Percentiles rank a stretch among this genome's conserved stretches.
Evolutionary conservation across 352 stramenopile genomes (phyloP).

Genomic region (Phytophthora uliginosa): DNA sequence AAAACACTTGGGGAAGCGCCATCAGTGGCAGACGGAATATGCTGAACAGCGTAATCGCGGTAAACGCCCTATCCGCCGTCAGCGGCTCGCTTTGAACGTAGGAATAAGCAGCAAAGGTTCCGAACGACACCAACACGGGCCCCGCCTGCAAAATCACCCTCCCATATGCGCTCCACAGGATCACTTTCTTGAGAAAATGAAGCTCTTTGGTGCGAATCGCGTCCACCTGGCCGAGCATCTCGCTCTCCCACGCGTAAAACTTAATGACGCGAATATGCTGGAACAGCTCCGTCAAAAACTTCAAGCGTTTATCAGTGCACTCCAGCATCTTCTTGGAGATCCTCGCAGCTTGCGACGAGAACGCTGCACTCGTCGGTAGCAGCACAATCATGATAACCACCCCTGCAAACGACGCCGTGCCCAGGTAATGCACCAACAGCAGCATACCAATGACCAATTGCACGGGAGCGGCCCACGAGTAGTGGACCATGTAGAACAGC

Average conservation of each 20-base stretch:
- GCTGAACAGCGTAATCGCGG: constrained; percentile 97
- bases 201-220: constrained; percentile 61
- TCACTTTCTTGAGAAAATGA: constrained; percentile 52
- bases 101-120: constrained; percentile 71
- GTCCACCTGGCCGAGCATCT: constrained; percentile 63
- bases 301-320: constrained; percentile 64
- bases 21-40: constrained; percentile 97
- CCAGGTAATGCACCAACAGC: constrained; percentile 64
- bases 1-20: constrained; percentile 89
- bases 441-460: constrained; percentile 66
- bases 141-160: constrained; percentile 58
- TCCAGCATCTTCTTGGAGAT: constrained; percentile 54
- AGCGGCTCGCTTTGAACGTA: constrained; percentile 61
- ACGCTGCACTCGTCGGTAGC: constrained; percentile 45
- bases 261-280: constrained; percentile 80
- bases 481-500: constrained; percentile 70
- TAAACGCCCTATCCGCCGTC: constrained; percentile 94
- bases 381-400: constrained; percentile 69
- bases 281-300: constrained; percentile 70
- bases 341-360: constrained; percentile 50
- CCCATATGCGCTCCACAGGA: constrained; percentile 64
- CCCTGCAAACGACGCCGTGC: constrained; percentile 60
- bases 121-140: constrained; percentile 69
- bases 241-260: constrained; percentile 80
- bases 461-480: constrained; percentile 69